Conservation (phyloP, 2,329 filamentous ascomycete species). For the Cladosporium cucumerinum region DNA sequence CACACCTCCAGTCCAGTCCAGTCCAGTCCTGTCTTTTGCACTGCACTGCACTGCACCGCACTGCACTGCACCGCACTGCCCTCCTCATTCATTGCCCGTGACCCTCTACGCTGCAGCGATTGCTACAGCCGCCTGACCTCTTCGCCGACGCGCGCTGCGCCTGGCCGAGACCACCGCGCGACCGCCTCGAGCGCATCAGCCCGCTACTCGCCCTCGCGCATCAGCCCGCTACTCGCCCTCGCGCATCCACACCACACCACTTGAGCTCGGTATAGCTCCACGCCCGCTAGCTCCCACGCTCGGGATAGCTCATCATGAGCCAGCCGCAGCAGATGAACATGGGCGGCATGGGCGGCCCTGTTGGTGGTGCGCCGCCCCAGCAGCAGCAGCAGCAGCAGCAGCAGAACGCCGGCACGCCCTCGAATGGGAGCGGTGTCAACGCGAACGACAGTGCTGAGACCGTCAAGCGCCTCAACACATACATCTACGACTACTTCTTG, state of each 20-base stretch:
- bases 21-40: too few relatives aligned
- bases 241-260: background rate
- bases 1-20: background rate
- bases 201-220: background rate
- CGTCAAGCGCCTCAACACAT: conserved; percentile 66
- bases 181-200: conserved; percentile 10
- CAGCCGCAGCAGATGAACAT: conserved; percentile 67
- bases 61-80: background rate
- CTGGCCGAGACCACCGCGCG: conserved; percentile 7
- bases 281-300: conserved; percentile 5
- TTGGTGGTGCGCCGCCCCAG: conserved; percentile 58
- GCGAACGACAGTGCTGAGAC: conserved; percentile 50
- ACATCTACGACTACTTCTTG: conserved; percentile 89
- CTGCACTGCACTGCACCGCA: background rate
- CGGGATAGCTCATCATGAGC: conserved; percentile 43
- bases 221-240: background rate
- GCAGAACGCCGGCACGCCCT: conserved; percentile 29
- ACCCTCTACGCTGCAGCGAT: background rate
- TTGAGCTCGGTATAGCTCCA: background rate
- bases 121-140: background rate
- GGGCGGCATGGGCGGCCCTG: conserved; percentile 62
- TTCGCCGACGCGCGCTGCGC: conserved; percentile 16
- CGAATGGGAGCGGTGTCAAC: conserved; percentile 24
- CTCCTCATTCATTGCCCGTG: background rate
- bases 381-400: conserved; percentile 22